Percentiles rank a stretch among this genome's conserved stretches.
Evolutionary conservation across 768 basidiomycete species (phyloP).

Genomic region (Agrocybe praecox): DNA sequence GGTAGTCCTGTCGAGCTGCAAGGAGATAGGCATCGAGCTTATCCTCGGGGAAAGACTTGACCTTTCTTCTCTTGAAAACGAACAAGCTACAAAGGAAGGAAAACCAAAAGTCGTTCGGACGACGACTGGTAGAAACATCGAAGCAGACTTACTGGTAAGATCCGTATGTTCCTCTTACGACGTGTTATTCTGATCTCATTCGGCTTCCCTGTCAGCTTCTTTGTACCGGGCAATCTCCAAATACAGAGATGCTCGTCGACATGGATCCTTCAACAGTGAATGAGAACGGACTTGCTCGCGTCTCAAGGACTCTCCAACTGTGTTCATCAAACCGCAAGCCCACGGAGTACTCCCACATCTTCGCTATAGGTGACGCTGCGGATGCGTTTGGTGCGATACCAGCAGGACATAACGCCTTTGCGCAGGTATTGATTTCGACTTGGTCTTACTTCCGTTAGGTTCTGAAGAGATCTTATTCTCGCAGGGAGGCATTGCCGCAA

Average conservation of each 20-base stretch:
- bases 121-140: conserved; percentile 48
- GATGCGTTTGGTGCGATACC: conserved; percentile 66
- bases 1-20: conserved; percentile 38
- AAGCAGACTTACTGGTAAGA: conserved; percentile 56
- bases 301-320: conserved; percentile 58
- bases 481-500: conserved; percentile 51
- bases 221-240: conserved; percentile 64
- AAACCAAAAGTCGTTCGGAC: conserved; percentile 45
- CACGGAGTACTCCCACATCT: conserved; percentile 54
- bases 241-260: conserved; percentile 46
- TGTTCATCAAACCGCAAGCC: conserved; percentile 16
- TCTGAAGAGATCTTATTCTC: background rate
- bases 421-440: conserved; percentile 34
- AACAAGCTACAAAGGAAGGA: conserved; percentile 21
- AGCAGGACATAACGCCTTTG: conserved; percentile 60
- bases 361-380: conserved; percentile 64
- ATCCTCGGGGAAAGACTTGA: conserved; percentile 60
- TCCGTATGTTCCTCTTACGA: background rate
- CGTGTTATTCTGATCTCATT: background rate
- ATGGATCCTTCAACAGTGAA: conserved; percentile 46
- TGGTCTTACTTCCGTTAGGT: background rate
- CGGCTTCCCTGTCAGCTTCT: conserved; percentile 40
- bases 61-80: conserved; percentile 33
- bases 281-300: conserved; percentile 40
- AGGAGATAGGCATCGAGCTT: conserved; percentile 45